Conservation (phyloP, 176 grass and related monocot species). For the Musa schizocarpa region DNA sequence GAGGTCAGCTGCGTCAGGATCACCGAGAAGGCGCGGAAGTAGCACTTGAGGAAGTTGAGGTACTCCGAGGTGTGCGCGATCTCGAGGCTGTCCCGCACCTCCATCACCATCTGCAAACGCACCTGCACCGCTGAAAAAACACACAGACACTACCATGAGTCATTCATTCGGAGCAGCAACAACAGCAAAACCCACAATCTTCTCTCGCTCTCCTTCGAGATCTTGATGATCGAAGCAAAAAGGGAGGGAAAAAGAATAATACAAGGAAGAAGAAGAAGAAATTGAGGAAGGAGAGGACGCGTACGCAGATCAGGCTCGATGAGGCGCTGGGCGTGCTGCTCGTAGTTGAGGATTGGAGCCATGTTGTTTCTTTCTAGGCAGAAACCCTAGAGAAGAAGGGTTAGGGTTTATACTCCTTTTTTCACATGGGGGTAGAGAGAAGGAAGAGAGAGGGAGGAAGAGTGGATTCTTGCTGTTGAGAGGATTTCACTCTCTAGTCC, state of each 20-base stretch:
- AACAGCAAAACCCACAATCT: neutral
- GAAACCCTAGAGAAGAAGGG: neutral
- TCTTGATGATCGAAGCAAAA: neutral
- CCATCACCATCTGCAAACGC: constrained; percentile 76
- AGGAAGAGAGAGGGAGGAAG: too few relatives aligned
- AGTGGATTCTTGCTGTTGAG: too few relatives aligned
- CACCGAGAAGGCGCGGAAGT: constrained; percentile 87
- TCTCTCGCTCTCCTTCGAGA: neutral
- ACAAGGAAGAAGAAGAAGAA: neutral
- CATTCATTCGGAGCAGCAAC: constrained; percentile 1
- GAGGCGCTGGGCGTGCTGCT: constrained; percentile 84
- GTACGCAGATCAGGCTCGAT: constrained; percentile 74
- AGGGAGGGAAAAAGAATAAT: neutral
- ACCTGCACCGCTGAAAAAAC: constrained; percentile 42
- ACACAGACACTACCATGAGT: too few relatives aligned
- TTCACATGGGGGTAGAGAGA: too few relatives aligned
- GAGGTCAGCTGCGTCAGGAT: constrained; percentile 64
- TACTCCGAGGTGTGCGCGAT: constrained; percentile 96
- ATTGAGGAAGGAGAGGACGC: neutral
- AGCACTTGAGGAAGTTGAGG: constrained; percentile 84
- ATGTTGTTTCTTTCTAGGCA: constrained; percentile 26
- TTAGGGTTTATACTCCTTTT: neutral
- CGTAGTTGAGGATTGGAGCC: constrained; percentile 93
- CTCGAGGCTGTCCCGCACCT: constrained; percentile 88
- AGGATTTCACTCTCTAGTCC: too few relatives aligned